Evolutionary conservation across 768 basidiomycete genomes (phyloP), one percentile per base, ranked within the genome.

Genomic region (Tubosaeta sp.): DNA sequence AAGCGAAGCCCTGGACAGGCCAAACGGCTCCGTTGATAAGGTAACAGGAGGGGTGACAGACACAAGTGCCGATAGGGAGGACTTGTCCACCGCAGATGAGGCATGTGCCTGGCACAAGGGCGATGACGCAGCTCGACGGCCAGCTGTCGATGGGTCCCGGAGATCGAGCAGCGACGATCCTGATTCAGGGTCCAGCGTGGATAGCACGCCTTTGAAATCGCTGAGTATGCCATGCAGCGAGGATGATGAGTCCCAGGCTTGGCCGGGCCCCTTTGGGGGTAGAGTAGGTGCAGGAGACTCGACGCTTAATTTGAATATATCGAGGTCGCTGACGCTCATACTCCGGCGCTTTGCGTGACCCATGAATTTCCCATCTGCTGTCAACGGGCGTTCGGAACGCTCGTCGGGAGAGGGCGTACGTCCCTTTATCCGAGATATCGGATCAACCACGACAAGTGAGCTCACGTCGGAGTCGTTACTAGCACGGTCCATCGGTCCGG

Each of bases 141-240:
- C 68, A 48, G 85, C 78, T 5, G 78, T 79, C 10, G 82, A 80
- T 7, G 86, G 86, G 65, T 88, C 84, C 54, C 71, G 76, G 42
- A 91, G 78, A 64, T 84, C 84, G 51, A 91, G 72, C 22, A 75
- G 66, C 43, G 79, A 67, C 27, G 78, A 65, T 37, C 69, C 68
- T 43, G 76, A 73, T 33, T 76, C 72, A 43, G 83, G 77, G 57
- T 85, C 87, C 55, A 89, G 70, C 53, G 84, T 80, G 56, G 79
- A 80, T 51, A 90, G 74, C 68, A 85, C 81, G 51, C 85, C 87
- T 68, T 81, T 79, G 70, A 92, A 85, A 54, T 90, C 84, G 58
- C 77, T 80, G 45, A 91, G 71, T 56, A 91, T 79, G 37, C 83
- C 85, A 62, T 74, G 76, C 33, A 88, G 67, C 5, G 79, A 72